These are phyloP conservation scores for Solanum chacoense DNA, from an alignment of 305 asterid species.

Conservation along the genomic window DNA sequence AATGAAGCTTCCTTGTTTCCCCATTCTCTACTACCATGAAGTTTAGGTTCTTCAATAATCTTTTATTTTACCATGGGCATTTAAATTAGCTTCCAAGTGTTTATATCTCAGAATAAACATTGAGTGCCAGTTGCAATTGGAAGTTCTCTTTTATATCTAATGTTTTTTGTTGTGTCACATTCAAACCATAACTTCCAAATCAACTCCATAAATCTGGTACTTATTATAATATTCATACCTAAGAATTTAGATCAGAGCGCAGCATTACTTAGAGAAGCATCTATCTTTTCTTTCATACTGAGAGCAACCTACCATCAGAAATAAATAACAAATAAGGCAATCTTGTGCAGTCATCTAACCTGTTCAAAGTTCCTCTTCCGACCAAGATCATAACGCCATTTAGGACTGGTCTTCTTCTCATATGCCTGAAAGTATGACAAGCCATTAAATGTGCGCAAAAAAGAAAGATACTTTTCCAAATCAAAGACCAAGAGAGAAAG, in stretches of 20 bases:
- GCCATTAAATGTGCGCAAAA: neutral
- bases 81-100: neutral
- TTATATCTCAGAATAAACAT: neutral
- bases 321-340: neutral
- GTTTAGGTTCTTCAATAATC: neutral
- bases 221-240: neutral
- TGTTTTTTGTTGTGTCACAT: neutral
- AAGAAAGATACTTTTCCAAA: neutral
- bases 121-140: neutral
- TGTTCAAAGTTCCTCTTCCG: constrained; percentile 88
- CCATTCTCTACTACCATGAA: neutral
- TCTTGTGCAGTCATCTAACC: constrained; percentile 28
- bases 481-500: neutral
- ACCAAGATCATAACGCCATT: constrained; percentile 98
- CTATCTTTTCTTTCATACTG: neutral
- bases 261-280: neutral
- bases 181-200: neutral
- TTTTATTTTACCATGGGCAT: neutral
- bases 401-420: constrained; percentile 74
- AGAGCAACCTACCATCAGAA: neutral
- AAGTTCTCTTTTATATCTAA: neutral
- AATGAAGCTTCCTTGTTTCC: neutral
- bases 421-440: constrained; percentile 50
- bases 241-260: neutral
- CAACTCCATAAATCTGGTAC: neutral